Percentiles rank a stretch among this genome's conserved stretches.
phyloP scores from a whole-genome alignment of 306 rosid species.

The Psophocarpus tetragonolobus region DNA sequence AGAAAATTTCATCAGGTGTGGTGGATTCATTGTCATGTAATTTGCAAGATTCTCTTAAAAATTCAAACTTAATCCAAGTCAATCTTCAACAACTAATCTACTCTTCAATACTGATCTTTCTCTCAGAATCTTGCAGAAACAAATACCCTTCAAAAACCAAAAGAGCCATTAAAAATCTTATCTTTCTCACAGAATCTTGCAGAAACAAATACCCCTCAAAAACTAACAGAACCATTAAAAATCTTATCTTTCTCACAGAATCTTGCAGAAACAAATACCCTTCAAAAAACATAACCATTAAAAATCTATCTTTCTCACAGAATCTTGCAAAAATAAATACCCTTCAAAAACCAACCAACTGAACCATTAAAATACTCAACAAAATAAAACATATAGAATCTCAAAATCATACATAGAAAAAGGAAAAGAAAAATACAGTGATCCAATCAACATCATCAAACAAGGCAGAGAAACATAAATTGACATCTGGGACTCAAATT shows the following conservation, averaged over 20 bases:
- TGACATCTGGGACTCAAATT: background rate
- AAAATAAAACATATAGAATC: background rate
- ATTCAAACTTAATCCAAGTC: background rate
- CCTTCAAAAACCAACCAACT: constrained; percentile 38
- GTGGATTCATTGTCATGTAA: constrained; percentile 57
- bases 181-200: background rate
- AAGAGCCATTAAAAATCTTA: too few species aligned
- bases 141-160: constrained; percentile 31
- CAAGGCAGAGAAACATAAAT: background rate
- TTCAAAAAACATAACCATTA: constrained; percentile 31
- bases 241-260: background rate
- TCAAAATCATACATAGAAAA: background rate
- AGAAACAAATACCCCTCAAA: constrained; percentile 17
- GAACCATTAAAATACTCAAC: background rate
- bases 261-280: background rate
- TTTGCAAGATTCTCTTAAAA: background rate
- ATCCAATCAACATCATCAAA: background rate
- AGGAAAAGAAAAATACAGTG: background rate
- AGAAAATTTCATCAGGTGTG: constrained; percentile 29
- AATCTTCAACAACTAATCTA: constrained; percentile 3
- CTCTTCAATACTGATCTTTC: background rate
- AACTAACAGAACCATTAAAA: constrained; percentile 33
- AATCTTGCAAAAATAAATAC: background rate
- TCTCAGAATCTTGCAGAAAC: background rate
- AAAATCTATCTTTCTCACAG: background rate